Base-by-base conservation (phyloP, 768 basidiomycete species). In the Podaxis mareebaensis region DNA sequence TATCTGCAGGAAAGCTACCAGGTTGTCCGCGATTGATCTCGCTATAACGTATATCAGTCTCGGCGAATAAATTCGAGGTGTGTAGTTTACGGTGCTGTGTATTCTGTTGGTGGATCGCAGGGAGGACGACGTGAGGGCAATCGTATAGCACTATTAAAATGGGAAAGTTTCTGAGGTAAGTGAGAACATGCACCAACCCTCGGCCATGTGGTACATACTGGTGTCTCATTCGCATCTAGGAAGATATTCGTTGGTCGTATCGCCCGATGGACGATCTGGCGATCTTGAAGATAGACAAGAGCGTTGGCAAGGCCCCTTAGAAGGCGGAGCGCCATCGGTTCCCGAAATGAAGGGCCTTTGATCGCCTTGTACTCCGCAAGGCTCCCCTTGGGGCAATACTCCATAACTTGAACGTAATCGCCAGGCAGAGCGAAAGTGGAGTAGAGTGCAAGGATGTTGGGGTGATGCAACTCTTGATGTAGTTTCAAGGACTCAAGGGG, bases 381-480 rank as follows among this genome's bases (percentile, higher is more conserved):
- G 51, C 70, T 76, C 17, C 83, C 83, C 4, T 72, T 65, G 1
- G 74, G 65, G 53, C 83, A 84, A n/a, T 79, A 71, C 62, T 86
- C 84, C 7, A 84, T 67, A 10, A 82, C 71, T 33, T 82, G 77
- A 59, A 75, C 79, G 38, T 68, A 66, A 2, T 72, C 73, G 4
- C 65, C 67, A 17, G 72, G 64, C 0, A 76, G 72, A 33, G 68
- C 64, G 62, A 83, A 82, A 2, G 67, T 67, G 10, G 79, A 79
- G n/a, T 82, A 73, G 3, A 85, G 67, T 24, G 83, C 77, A 15
- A 82, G 74, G 57, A 86, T 75, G 44, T 76, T 78, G 4, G 84
- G 84, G 68, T 86, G 84, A 64, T 77, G 78, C 17, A 85, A 72
- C 0, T 77, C 69, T 51, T 75, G 76, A 63, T 83, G 80, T 28